Base-by-base conservation (phyloP, 2,329 filamentous ascomycete species). In the Diaporthe sp. region DNA sequence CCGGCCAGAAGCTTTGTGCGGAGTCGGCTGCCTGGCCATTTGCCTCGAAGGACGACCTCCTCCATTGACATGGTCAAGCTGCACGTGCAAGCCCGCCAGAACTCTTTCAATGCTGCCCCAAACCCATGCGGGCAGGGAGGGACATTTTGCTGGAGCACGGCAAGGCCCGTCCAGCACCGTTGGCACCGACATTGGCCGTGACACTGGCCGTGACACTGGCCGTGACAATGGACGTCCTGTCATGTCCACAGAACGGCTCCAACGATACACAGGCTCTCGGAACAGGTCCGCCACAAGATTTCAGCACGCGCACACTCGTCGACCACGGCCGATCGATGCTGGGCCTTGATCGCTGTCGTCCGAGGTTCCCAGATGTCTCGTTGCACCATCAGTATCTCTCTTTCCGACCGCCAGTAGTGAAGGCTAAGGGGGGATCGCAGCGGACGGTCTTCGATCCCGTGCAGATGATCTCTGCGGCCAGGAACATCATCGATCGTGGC, bases 251-350 rank as follows among this genome's bases (percentile, higher is more conserved):
- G 32, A 68, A 53, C 56, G 58, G 70, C 47, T 42, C 35, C 30
- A 32, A 71, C 44, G 70, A 44, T 55, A 30, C 70, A 63, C 70
- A 63, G 44, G 19, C 10, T 63, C 44, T 42, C 30, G 47, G 51
- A 53, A 55, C 25, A 32, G 17, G 39, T 35, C 53, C 70, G 47
- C 53, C 44, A 55, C 58, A 30, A 39, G 9, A 39, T n/a, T 8
- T 61, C 56, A 42, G n/a, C 13, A 10, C 13, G 69, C 15, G 56
- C 35, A 15, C 15, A 22, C 27, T 37, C 32, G n/a, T 30, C 44
- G 15, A 50, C n/a, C 13, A 53, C 4, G n/a, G 8, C 42, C 55
- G 17, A 44, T 22, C 25, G 27, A 25, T 53, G 56, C 47, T 37
- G 32, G 63, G 47, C 47, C 35, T 30, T 32, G 56, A 27, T 32